Evolutionary conservation across 495 filamentous ascomycete species (phyloP).

Genomic region (Sabuloglossum arenarium): DNA sequence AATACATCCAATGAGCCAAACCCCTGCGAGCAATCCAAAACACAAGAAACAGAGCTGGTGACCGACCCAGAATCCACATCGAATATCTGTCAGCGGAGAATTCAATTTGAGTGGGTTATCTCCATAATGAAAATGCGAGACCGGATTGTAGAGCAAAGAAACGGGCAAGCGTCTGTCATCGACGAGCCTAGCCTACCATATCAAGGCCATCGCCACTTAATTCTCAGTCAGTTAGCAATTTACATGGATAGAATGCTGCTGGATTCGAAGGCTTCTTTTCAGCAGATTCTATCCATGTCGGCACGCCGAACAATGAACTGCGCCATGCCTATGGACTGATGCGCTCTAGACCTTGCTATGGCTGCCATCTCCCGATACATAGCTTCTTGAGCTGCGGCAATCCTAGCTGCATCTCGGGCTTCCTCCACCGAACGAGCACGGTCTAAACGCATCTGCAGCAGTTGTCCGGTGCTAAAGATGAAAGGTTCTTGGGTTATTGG

Average conservation of each 20-base stretch:
- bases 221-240: too few relatives aligned
- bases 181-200: background rate
- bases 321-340: too few relatives aligned
- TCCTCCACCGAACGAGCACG: background rate
- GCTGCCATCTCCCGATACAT: background rate
- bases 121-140: background rate
- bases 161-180: background rate
- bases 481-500: constrained; percentile 6
- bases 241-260: background rate
- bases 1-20: background rate
- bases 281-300: too few relatives aligned
- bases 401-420: background rate
- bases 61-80: background rate
- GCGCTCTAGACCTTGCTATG: background rate
- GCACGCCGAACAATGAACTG: too few relatives aligned
- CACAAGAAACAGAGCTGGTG: background rate
- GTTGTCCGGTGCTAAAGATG: background rate
- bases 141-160: background rate
- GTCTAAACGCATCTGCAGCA: background rate
- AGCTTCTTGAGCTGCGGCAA: background rate
- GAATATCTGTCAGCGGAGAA: background rate
- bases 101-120: background rate
- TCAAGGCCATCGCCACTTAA: background rate
- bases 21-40: background rate
- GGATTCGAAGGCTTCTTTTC: background rate